These are phyloP conservation scores for Pleomassaria siparia DNA, from an alignment of 2,329 filamentous ascomycete species.

Conservation along the genomic window DNA sequence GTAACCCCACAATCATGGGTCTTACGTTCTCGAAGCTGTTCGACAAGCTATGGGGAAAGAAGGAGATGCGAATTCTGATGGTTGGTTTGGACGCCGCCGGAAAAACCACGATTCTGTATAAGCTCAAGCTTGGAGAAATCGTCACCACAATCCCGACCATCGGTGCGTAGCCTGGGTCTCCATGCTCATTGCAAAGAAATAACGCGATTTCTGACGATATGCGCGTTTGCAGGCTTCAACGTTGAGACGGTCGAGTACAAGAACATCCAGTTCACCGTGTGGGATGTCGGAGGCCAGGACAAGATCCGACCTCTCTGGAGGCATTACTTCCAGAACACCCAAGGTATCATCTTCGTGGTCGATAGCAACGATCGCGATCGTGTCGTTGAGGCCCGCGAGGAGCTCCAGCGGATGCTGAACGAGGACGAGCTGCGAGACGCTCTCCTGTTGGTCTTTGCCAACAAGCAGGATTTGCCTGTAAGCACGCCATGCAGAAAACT, in stretches of 20 bases:
- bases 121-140: slow-evolving; percentile 96
- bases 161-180: slow-evolving; percentile 49
- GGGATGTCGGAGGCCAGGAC: slow-evolving; percentile 98
- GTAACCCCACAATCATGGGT: slow-evolving; percentile 74
- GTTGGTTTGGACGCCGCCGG: slow-evolving; percentile 95
- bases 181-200: neutral
- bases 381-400: slow-evolving; percentile 89
- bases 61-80: slow-evolving; percentile 99
- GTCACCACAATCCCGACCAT: slow-evolving; percentile 98
- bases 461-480: slow-evolving; percentile 94
- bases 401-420: slow-evolving; percentile 96
- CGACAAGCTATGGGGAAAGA: slow-evolving; percentile 98
- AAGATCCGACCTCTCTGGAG: slow-evolving; percentile 97
- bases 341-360: slow-evolving; percentile 98
- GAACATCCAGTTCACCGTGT: slow-evolving; percentile 99
- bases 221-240: slow-evolving; percentile 70
- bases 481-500: slow-evolving; percentile 49
- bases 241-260: slow-evolving; percentile 99
- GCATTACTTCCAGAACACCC: slow-evolving; percentile 95
- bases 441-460: slow-evolving; percentile 91
- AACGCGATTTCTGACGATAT: slow-evolving; percentile 24
- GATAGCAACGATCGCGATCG: slow-evolving; percentile 90
- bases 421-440: slow-evolving; percentile 98
- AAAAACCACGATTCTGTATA: slow-evolving; percentile 98
- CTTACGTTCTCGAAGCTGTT: slow-evolving; percentile 93